phyloP scores from a whole-genome alignment of 352 stramenopile species.

The Aphanomyces cochlioides region DNA sequence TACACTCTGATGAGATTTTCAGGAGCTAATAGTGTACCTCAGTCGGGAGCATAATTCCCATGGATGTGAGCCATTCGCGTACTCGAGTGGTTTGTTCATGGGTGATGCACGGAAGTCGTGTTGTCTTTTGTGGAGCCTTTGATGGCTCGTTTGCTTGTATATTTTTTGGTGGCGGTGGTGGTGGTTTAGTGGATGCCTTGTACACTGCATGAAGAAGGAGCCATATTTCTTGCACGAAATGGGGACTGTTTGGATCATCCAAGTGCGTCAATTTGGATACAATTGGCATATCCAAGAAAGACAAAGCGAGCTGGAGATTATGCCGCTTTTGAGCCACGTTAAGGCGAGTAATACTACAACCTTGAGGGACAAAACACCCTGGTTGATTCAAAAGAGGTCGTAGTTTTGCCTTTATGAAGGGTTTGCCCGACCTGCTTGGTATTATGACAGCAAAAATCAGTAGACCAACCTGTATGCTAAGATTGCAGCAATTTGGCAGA shows the following conservation, averaged over 20 bases:
- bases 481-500: constrained; percentile 39
- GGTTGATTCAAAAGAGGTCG: constrained; percentile 3
- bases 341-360: not conserved
- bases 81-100: constrained; percentile 38
- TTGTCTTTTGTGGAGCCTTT: constrained; percentile 33
- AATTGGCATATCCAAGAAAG: not conserved
- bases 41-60: constrained; percentile 22
- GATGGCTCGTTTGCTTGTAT: not conserved
- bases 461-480: constrained; percentile 41
- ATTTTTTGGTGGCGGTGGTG: too few species aligned
- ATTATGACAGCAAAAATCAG: constrained; percentile 32
- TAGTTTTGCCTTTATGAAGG: constrained; percentile 24
- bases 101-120: constrained; percentile 34
- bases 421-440: constrained; percentile 23
- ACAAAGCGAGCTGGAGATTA: constrained; percentile 13
- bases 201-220: constrained; percentile 17
- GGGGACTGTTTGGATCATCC: not conserved
- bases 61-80: constrained; percentile 34
- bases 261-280: not conserved
- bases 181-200: too few species aligned
- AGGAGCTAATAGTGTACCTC: not conserved
- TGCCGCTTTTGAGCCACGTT: constrained; percentile 12
- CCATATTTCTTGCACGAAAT: not conserved
- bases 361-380: constrained; percentile 15
- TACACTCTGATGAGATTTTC: not conserved